Evolutionary conservation across 768 basidiomycete genomes (phyloP), one percentile per base, ranked within the genome.

Genomic region (Pleurotus cornucopiae): DNA sequence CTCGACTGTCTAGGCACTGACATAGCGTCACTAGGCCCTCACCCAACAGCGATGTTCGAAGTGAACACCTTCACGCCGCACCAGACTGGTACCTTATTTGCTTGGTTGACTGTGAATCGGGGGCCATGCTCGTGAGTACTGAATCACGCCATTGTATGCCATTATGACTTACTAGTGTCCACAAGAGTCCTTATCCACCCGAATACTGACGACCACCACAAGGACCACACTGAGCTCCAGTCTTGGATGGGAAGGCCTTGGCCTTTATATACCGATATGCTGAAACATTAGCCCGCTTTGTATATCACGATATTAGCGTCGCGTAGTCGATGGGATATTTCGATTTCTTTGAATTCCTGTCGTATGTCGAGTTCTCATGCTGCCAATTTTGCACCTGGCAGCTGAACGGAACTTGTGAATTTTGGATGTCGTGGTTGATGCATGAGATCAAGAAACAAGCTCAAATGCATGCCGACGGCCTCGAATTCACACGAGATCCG

Each of bases 11-110:
- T 23, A 30, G 23, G 44, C 45, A 13, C 23, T 44, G 12, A 43
- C 45, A 12, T 23, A 25, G 9, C 6, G 34, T 40, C 13, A 23
- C 41, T 58, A 79, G 82, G 83, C 1, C 88, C 85, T 0, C 88
- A 89, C 60, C 83, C 87, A 0, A 81, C 79, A 6, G 77, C 84
- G 5, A 88, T 88, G 85, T 89, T 88, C 62, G 80, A 89, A 64
- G 78, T 88, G 57, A 82, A 89, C 63, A 82, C 80, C 1, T 82
- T 83, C 67, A 81, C 61, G 30, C 86, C 86, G 7, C 84, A 83
- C 61, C 81, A 88, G 63, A 87, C 84, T 0, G 87, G 88, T 0
- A 78, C 84, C 1, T 67, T 89, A 11, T 88, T 89, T 63, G 75
- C 82, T 3, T 89, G 81, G 80, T 76, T 88, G 14, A 79, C 76